phyloP scores from a whole-genome alignment of 768 basidiomycete species.

The Strobilomyces echinocephalus region DNA sequence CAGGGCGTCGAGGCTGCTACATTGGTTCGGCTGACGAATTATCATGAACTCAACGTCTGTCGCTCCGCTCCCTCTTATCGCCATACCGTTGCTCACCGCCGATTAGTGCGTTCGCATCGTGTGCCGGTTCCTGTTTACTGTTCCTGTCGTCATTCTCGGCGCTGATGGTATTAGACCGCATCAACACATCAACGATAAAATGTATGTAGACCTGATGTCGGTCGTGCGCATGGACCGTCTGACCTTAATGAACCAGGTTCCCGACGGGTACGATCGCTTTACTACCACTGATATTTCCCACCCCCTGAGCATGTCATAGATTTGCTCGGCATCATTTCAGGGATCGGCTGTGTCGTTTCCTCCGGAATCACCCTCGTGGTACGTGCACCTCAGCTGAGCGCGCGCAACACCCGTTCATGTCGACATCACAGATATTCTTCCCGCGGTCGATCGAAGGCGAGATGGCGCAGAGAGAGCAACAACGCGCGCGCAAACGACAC shows the following conservation, averaged over 20 bases:
- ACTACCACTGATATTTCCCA: too few relatives aligned
- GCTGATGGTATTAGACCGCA: slow-evolving; percentile 63
- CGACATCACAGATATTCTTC: slow-evolving; percentile 64
- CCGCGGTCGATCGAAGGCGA: slow-evolving; percentile 71
- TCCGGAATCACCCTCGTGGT: slow-evolving; percentile 74
- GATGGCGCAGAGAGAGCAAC: slow-evolving; percentile 48
- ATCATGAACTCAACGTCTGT: slow-evolving; percentile 78
- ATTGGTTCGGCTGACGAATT: slow-evolving; percentile 68
- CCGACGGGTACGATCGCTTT: slow-evolving; percentile 15
- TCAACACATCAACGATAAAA: slow-evolving; percentile 58
- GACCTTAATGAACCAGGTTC: slow-evolving; percentile 18
- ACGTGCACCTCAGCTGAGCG: background rate
- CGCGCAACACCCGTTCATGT: background rate
- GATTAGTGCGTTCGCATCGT: slow-evolving; percentile 60
- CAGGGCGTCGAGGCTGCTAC: slow-evolving; percentile 63
- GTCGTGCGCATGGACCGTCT: background rate
- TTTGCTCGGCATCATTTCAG: slow-evolving; percentile 52
- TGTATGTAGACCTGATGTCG: slow-evolving; percentile 29
- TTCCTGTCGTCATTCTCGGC: slow-evolving; percentile 62
- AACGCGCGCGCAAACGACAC: slow-evolving; percentile 19
- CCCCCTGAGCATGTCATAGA: slow-evolving; percentile 35
- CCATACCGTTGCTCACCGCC: background rate
- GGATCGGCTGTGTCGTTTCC: slow-evolving; percentile 59
- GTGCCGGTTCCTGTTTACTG: slow-evolving; percentile 68
- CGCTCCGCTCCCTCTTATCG: background rate